Conservation (phyloP, 2,329 filamentous ascomycete genomes). For the Penicillium rolfsii region DNA sequence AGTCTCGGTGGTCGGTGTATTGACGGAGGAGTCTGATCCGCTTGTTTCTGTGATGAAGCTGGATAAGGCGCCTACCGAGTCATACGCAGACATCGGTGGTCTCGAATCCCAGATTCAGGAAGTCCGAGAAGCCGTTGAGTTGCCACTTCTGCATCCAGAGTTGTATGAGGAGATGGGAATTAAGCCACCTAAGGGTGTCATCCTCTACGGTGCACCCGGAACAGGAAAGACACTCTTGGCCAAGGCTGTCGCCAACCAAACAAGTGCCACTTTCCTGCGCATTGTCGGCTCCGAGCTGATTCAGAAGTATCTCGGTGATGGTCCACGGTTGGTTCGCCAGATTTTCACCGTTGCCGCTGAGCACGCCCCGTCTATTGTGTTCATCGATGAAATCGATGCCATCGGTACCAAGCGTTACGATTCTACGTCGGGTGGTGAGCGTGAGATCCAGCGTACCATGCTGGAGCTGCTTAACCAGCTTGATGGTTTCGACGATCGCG, state of each 20-base stretch:
- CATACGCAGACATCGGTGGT: constrained; percentile 97
- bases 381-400: constrained; percentile 98
- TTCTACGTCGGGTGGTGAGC: constrained; percentile 92
- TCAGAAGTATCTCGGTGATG: constrained; percentile 97
- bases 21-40: constrained; percentile 95
- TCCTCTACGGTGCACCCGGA: constrained; percentile 94
- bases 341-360: constrained; percentile 89
- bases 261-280: constrained; percentile 95
- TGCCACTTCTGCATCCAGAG: constrained; percentile 92
- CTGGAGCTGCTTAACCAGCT: constrained; percentile 97
- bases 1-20: constrained; percentile 93
- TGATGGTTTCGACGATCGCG: constrained; percentile 97
- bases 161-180: constrained; percentile 99
- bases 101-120: constrained; percentile 95
- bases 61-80: constrained; percentile 97
- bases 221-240: constrained; percentile 95
- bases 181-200: constrained; percentile 99
- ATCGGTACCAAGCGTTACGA: constrained; percentile 99
- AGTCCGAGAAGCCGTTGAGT: constrained; percentile 93
- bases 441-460: constrained; percentile 98
- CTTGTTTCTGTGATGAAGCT: constrained; percentile 98
- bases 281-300: constrained; percentile 98
- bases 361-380: constrained; percentile 94
- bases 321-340: constrained; percentile 90
- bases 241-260: constrained; percentile 97